Evolutionary conservation across 176 grass and related monocot genomes (phyloP).

Genomic region (Oryza brachyantha): DNA sequence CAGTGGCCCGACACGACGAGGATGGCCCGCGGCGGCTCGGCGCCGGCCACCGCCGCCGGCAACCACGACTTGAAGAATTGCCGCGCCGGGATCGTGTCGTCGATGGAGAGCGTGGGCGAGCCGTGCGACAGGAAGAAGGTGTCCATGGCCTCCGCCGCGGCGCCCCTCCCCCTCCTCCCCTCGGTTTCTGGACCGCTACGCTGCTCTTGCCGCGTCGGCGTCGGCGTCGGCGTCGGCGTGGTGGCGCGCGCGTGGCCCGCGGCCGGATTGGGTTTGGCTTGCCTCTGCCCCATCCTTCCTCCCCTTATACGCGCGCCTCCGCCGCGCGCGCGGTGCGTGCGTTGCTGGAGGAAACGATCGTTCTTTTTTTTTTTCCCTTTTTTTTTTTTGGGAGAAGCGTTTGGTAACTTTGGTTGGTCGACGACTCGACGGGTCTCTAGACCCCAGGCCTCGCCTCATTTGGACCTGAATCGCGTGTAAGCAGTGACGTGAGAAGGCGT

Average conservation of each 20-base stretch:
- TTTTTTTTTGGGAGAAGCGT: too few species aligned
- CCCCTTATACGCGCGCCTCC: not conserved
- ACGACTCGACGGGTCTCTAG: not conserved
- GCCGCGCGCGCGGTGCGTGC: not conserved
- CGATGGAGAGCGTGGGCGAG: slow-evolving; percentile 80
- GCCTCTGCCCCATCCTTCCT: slow-evolving; percentile 15
- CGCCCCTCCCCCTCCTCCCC: not conserved
- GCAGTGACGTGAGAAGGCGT: not conserved
- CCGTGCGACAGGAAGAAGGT: slow-evolving; percentile 92
- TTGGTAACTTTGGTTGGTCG: not conserved
- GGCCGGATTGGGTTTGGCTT: not conserved
- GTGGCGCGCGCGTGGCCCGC: not conserved
- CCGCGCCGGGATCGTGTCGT: slow-evolving; percentile 58
- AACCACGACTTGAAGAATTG: slow-evolving; percentile 75
- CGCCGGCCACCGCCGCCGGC: slow-evolving; percentile 38
- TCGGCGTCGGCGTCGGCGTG: not conserved
- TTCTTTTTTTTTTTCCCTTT: too few species aligned
- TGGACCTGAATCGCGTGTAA: not conserved
- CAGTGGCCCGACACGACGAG: slow-evolving; percentile 78
- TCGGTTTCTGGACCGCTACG: not conserved
- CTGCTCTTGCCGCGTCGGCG: not conserved
- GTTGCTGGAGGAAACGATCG: too few species aligned
- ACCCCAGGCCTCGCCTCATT: not conserved
- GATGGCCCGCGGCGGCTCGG: slow-evolving; percentile 51
- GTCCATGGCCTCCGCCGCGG: slow-evolving; percentile 37